These are phyloP conservation scores for Delphinella strobiligena DNA, from an alignment of 2,329 filamentous ascomycete species.

Conservation along the genomic window DNA sequence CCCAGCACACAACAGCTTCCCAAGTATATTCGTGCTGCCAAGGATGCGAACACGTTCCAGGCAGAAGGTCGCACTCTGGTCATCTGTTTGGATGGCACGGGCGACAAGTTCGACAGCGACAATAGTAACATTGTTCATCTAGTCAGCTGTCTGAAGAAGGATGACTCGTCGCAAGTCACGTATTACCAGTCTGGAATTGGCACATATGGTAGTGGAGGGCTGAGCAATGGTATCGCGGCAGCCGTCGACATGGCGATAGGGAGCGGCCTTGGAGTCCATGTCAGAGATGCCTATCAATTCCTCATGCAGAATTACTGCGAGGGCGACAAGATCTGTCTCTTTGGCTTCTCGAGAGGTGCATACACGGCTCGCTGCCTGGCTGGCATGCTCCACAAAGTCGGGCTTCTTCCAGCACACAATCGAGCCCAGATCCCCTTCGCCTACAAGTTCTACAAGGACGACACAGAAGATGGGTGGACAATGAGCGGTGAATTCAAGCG, in stretches of 20 bases:
- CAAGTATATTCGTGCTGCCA: constrained; percentile 18
- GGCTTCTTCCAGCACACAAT: constrained; percentile 23
- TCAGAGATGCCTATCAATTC: constrained; percentile 31
- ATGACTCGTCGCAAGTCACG: constrained; percentile 24
- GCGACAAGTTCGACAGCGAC: constrained; percentile 31
- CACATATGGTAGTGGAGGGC: constrained; percentile 29
- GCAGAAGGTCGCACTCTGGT: constrained; percentile 22
- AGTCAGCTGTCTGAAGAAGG: constrained; percentile 32
- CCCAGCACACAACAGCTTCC: constrained; percentile 11
- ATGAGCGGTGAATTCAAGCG: constrained; percentile 32
- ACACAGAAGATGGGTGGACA: constrained; percentile 26
- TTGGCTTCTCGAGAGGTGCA: constrained; percentile 38
- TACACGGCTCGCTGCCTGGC: constrained; percentile 40
- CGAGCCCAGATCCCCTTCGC: constrained; percentile 29
- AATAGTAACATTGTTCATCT: constrained; percentile 36
- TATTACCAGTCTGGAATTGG: constrained; percentile 37
- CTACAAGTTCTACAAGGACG: constrained; percentile 33
- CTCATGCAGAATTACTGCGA: constrained; percentile 37
- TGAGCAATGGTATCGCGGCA: constrained; percentile 27
- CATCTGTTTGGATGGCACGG: constrained; percentile 33
- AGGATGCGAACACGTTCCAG: constrained; percentile 13
- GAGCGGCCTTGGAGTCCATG: constrained; percentile 29
- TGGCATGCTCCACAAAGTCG: constrained; percentile 33
- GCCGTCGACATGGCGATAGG: constrained; percentile 33
- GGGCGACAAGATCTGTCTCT: constrained; percentile 36